Evolutionary conservation across 495 filamentous ascomycete species (phyloP).

Genomic region (Staphylotrichum tortipilum): DNA sequence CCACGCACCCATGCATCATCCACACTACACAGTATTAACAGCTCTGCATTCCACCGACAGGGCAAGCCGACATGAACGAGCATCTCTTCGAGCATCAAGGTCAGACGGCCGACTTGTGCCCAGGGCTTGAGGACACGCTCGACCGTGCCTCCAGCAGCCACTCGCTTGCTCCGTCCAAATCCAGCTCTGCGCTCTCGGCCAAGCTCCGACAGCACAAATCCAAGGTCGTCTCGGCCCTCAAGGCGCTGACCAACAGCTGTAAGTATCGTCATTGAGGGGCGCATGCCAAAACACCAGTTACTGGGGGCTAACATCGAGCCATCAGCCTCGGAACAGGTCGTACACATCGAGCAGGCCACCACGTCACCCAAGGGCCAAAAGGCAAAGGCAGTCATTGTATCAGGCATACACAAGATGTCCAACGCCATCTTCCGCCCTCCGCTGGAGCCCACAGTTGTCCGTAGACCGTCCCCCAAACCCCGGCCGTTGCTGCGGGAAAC

Average conservation of each 20-base stretch:
- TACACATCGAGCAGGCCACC: background rate
- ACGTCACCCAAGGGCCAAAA: background rate
- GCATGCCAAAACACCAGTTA: too few relatives aligned
- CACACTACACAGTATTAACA: conserved; percentile 7
- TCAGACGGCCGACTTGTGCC: conserved; percentile 5
- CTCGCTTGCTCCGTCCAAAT: conserved; percentile 1
- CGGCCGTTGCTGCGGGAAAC: conserved; percentile 23
- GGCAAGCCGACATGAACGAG: conserved; percentile 22
- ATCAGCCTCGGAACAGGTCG: conserved; percentile 21
- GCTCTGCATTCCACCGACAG: conserved; percentile 14
- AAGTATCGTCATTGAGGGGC: conserved; percentile 5
- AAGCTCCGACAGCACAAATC: conserved; percentile 35
- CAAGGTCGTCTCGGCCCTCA: conserved; percentile 36
- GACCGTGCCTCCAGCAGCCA: background rate
- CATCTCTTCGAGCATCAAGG: conserved; percentile 10
- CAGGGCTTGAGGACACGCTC: background rate
- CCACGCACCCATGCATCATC: background rate
- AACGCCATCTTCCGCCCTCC: conserved; percentile 32
- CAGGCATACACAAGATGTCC: conserved; percentile 32
- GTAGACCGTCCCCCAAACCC: conserved; percentile 31
- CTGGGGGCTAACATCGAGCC: too few relatives aligned
- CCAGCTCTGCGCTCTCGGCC: conserved; percentile 12
- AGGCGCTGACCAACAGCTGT: conserved; percentile 40
- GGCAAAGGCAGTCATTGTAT: conserved; percentile 19
- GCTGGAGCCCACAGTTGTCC: conserved; percentile 39